These are phyloP conservation scores for Leccinellum albellum DNA, from an alignment of 768 basidiomycete species.

Conservation along the genomic window DNA sequence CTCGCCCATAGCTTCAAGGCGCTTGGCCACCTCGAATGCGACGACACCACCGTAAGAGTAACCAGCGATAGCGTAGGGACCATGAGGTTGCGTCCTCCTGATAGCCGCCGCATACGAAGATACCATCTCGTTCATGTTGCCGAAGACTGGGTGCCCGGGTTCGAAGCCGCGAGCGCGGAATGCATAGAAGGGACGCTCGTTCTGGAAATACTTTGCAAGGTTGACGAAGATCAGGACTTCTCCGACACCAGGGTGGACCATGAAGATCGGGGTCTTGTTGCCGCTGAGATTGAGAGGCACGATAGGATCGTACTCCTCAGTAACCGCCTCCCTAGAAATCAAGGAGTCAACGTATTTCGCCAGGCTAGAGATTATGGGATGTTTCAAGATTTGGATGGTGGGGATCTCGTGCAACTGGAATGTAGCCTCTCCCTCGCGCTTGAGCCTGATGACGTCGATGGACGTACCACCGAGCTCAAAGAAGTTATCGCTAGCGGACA, in stretches of 20 bases:
- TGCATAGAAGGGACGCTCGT: background rate
- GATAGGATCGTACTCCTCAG: background rate
- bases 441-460: constrained; percentile 34
- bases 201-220: background rate
- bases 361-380: constrained; percentile 28
- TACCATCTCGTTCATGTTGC: background rate
- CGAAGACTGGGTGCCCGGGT: background rate
- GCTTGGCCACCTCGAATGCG: background rate
- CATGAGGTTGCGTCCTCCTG: background rate
- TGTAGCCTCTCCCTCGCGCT: constrained; percentile 24
- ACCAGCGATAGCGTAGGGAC: background rate
- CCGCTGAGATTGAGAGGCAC: background rate
- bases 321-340: constrained; percentile 10
- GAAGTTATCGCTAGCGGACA: constrained; percentile 30
- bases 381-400: constrained; percentile 38
- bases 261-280: background rate
- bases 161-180: background rate
- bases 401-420: constrained; percentile 32
- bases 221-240: background rate
- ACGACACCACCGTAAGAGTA: background rate
- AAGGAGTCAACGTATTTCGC: constrained; percentile 31
- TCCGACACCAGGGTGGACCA: background rate
- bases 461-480: constrained; percentile 27
- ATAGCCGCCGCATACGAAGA: background rate
- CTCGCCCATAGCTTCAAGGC: background rate